Evolutionary conservation across 2,329 filamentous ascomycete genomes (phyloP).

Genomic region (Bimuria novae-zelandiae): DNA sequence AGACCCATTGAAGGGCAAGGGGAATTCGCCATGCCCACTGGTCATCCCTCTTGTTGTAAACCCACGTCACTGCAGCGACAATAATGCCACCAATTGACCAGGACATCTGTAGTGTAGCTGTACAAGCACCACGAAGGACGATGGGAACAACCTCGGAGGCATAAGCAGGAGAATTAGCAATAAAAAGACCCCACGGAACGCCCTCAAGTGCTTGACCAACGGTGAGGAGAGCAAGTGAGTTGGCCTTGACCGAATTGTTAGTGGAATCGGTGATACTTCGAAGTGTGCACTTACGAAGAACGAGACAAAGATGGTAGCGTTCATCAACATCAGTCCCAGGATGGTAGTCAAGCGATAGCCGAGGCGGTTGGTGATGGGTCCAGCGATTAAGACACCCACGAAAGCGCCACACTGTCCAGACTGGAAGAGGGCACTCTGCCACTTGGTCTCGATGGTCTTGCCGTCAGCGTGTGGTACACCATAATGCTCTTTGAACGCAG

Average conservation of each 20-base stretch:
- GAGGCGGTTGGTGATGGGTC: conserved; percentile 61
- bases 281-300: conserved; percentile 52
- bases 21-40: conserved; percentile 31
- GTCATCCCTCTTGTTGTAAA: conserved; percentile 49
- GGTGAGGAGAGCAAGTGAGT: conserved; percentile 53
- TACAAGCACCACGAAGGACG: conserved; percentile 59
- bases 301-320: conserved; percentile 63
- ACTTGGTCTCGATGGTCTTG: conserved; percentile 55
- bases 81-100: conserved; percentile 67
- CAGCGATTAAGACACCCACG: conserved; percentile 63
- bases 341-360: conserved; percentile 64
- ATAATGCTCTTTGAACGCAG: conserved; percentile 52
- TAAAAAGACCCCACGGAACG: conserved; percentile 53
- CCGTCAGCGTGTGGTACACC: conserved; percentile 46
- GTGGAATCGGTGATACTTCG: background rate
- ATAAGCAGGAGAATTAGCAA: conserved; percentile 66
- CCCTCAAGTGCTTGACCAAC: conserved; percentile 63
- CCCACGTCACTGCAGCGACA: conserved; percentile 60
- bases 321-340: conserved; percentile 58
- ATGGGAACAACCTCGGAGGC: conserved; percentile 65
- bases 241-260: conserved; percentile 29
- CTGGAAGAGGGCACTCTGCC: conserved; percentile 63
- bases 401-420: conserved; percentile 63
- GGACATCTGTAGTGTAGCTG: conserved; percentile 67
- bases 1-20: conserved; percentile 49